These are phyloP conservation scores for Schwanniomyces polymorphus DNA, from an alignment of 805 yeast species.

Conservation along the genomic window DNA sequence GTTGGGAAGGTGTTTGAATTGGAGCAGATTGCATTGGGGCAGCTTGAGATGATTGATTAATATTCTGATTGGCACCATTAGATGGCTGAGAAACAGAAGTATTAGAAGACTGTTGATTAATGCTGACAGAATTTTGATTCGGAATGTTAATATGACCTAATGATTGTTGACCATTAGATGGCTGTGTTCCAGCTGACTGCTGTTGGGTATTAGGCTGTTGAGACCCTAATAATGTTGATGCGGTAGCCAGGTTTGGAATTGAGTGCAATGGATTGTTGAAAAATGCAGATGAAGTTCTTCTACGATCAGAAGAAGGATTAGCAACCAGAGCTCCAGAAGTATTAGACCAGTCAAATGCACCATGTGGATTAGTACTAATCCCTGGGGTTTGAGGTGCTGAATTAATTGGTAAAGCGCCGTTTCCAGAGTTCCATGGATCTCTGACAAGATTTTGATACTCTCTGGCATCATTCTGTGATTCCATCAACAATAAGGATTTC, in stretches of 20 bases:
- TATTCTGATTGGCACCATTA: conserved; percentile 10
- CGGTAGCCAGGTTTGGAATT: conserved; percentile 12
- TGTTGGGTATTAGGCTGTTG: conserved; percentile 8
- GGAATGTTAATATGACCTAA: conserved; percentile 4
- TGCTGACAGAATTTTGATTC: conserved; percentile 3
- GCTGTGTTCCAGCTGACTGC: conserved; percentile 14
- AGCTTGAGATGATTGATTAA: conserved; percentile 2
- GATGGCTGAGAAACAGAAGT: conserved; percentile 16
- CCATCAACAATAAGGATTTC: conserved; percentile 45
- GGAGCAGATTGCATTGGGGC: conserved; percentile 1
- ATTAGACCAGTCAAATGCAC: conserved; percentile 33
- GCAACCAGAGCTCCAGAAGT: conserved; percentile 12
- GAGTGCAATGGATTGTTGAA: conserved; percentile 33
- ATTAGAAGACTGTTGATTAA: conserved; percentile 1
- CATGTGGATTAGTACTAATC: conserved; percentile 8
- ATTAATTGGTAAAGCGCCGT: conserved; percentile 10
- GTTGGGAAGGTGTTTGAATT: conserved; percentile 1
- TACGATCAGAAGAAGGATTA: conserved; percentile 29
- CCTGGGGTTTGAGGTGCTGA: conserved; percentile 45
- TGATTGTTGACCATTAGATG: conserved; percentile 5
- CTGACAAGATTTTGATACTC: conserved; percentile 49
- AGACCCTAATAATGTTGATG: conserved; percentile 11
- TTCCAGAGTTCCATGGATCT: conserved; percentile 40
- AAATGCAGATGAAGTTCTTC: conserved; percentile 56
- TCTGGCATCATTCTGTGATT: conserved; percentile 45